Base-by-base conservation (phyloP, 805 yeast species). In the Saccharomycopsis lassenensis region DNA sequence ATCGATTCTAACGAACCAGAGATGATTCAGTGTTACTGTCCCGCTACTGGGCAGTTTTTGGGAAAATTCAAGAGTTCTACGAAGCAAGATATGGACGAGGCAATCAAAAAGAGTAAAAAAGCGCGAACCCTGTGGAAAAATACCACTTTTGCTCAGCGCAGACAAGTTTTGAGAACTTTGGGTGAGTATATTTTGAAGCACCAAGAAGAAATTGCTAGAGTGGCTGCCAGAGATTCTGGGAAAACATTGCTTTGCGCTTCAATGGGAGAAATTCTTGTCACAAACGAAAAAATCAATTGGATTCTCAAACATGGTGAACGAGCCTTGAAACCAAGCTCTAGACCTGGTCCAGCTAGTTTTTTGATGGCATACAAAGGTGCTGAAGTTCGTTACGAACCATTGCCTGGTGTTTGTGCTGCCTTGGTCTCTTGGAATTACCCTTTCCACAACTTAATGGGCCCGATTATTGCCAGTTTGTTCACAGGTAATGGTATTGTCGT, bases 341-440 rank as follows among this genome's bases (percentile, higher is more conserved):
- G 97, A 46, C 80, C 94, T 0, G 95, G 95, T 0, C 89, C 96
- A 15, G 68, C 91, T 2, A 85, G 82, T 51, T 59, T 83, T 46
- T 69, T 91, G 42, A 77, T 91, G 79, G 75, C 76, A 35, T 85
- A 89, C 65, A 91, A 91, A 55, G 79, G 79, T 37, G 97, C 95
- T 3, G 91, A 89, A 57, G 89, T 91, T 12, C 67, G 93, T 45
- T 91, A 91, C 56, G 94, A 87, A 56, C 97, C 98, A 1, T 58
- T 89, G 37, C 35, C 44, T 3, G 81, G 78, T 10, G 84, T 81
- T 8, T 89, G 89, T 18, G 71, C 93, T 5, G 94, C 97, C 0
- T 64, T 91, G 42, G 84, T 91, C 1, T 83, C 95, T 3, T 91
- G 99, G 99, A 91, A 91, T 53, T 91, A 91, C 55, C 98, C 99